These are phyloP conservation scores for Fusarium buxicola DNA, from an alignment of 2,329 filamentous ascomycete species.

Conservation along the genomic window DNA sequence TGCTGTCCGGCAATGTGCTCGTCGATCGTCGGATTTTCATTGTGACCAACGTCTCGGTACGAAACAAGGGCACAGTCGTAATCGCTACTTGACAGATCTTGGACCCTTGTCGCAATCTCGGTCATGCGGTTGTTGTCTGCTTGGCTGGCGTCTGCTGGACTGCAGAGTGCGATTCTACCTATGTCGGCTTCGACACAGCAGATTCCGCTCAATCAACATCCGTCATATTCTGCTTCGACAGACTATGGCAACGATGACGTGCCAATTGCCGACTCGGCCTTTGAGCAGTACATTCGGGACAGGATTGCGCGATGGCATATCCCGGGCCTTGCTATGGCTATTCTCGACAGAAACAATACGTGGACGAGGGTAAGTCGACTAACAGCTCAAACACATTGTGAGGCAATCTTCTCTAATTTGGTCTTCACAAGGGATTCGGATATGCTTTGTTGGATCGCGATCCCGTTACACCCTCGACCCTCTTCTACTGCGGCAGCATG, in stretches of 20 bases:
- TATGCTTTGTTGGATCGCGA: constrained; percentile 50
- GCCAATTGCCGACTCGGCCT: constrained; percentile 16
- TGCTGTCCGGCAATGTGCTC: neutral
- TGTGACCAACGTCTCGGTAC: neutral
- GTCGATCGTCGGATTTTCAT: constrained; percentile 1
- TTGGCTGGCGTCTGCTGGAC: neutral
- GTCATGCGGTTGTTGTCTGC: constrained; percentile 1
- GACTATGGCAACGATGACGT: constrained; percentile 15
- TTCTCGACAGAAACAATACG: constrained; percentile 54
- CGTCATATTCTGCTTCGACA: neutral
- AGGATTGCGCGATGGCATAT: constrained; percentile 50
- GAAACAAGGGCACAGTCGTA: neutral
- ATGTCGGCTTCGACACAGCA: constrained; percentile 2
- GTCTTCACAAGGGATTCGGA: constrained; percentile 52
- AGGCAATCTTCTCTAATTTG: neutral
- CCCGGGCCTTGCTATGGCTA: constrained; percentile 56
- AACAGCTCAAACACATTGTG: neutral
- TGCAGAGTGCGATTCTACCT: constrained; percentile 1
- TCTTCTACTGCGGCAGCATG: constrained; percentile 65
- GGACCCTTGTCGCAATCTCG: constrained; percentile 4
- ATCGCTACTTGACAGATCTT: neutral
- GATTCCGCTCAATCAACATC: constrained; percentile 4
- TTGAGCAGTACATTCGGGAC: constrained; percentile 43
- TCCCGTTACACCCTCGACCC: constrained; percentile 56
- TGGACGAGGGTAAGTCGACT: constrained; percentile 47